phyloP scores from a whole-genome alignment of 176 grass and related monocot species.

The Cocos nucifera region DNA sequence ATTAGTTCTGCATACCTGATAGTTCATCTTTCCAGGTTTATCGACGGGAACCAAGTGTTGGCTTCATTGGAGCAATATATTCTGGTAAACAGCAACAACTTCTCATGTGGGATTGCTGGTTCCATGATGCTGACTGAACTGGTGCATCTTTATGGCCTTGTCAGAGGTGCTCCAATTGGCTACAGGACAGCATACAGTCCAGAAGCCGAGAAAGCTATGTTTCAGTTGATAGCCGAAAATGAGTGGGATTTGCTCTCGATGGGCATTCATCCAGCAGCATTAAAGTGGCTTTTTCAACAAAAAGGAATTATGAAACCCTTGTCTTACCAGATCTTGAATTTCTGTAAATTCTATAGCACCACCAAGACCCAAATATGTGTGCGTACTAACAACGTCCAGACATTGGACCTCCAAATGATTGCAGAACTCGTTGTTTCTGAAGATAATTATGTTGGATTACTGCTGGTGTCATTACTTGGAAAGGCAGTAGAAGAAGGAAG shows the following conservation, averaged over 20 bases:
- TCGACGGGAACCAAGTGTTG: conserved; percentile 60
- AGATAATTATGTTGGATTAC: conserved; percentile 36
- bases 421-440: conserved; percentile 54
- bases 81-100: conserved; percentile 60
- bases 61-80: conserved; percentile 93
- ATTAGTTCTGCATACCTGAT: background rate
- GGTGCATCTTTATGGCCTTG: conserved; percentile 69
- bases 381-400: conserved; percentile 29
- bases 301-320: conserved; percentile 53
- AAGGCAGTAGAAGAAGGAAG: conserved; percentile 37
- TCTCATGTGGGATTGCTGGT: conserved; percentile 34
- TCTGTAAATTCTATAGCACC: conserved; percentile 57
- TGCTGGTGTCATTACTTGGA: conserved; percentile 52
- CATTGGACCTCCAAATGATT: conserved; percentile 62
- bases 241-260: conserved; percentile 64
- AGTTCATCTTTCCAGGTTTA: conserved; percentile 38
- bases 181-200: conserved; percentile 39
- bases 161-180: conserved; percentile 52
- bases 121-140: conserved; percentile 59
- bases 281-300: conserved; percentile 87
- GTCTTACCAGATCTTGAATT: conserved; percentile 50
- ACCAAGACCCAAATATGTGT: conserved; percentile 28
- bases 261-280: conserved; percentile 43
- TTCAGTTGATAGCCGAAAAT: conserved; percentile 41
- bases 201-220: conserved; percentile 75